Base-by-base conservation (phyloP, 805 yeast species). In the Pichia thaimueangensis region DNA sequence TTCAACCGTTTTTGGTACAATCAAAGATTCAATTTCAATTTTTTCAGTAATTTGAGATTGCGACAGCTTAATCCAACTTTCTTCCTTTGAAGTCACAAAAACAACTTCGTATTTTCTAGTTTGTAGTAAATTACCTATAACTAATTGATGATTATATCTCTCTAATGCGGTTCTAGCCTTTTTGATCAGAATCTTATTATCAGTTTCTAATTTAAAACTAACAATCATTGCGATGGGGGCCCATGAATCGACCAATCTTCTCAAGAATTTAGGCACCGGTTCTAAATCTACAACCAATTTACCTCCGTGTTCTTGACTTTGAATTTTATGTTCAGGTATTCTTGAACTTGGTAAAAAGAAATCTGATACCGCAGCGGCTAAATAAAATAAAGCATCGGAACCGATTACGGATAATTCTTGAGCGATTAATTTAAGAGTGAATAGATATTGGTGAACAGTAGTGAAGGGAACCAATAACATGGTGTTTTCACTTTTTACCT, bases 321-420 rank as follows among this genome's bases (percentile, higher is more conserved):
- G 98, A 48, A 93, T 93, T 64, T 93, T 93, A 65, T 93, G 99
- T 54, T 87, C 88, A 3, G 97, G 95, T 54, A 88, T 69, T 50
- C 86, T 73, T 1, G 89, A 80, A 33, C 75, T 76, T 2, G 98
- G 98, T 32, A 93, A 71, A 65, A 89, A 93, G 63, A 93, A 93
- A 60, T 93, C 99, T 7, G 96, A 86, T 0, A 93, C 99, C 0
- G 98, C 98, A 8, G 98, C 97, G 0, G 98, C 98, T 41, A 93
- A 69, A 58, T 82, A 93, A 58, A 91, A 86, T 31, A 93, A 59
- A 0, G 88, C 86, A 42, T 66, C 67, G 5, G 71, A 61, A 3
- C 79, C 83, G 30, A 75, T 59, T 4, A 65, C 63, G 41, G 79
- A 73, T 55, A 91, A 60, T 33, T 71, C 68, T 48, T 72, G 71